Evolutionary conservation across 805 yeast species (phyloP), one percentile per base, ranked within the genome.

Genomic region (Blastobotrys terrestris): DNA sequence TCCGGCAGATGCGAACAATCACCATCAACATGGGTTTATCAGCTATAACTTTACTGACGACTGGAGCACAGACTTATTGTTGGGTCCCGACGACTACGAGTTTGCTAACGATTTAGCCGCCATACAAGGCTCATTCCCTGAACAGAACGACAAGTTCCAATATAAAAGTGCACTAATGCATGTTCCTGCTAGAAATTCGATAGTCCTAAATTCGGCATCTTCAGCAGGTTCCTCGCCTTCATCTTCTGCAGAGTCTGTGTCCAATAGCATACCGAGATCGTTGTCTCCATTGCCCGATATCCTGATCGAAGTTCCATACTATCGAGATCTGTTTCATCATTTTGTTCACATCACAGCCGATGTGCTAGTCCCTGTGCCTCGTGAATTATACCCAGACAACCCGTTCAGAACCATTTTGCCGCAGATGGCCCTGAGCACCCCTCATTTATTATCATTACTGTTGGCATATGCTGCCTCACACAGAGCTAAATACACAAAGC

Each of bases 401-500:
- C 95, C 95, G 0, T 85, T 85, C 68, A 76, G 77, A 55, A 75
- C 75, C 11, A 69, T 84, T 5, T 66, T 87, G 11, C 92, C 94
- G 0, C 78, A 77, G 58, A 73, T 86, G 76, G 89, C 92, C 0
- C 70, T 82, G 53, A 78, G 80, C 3, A 77, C 85, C 0, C 70
- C 73, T n/a, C 73, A 72, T 3, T 64, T 85, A 14, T 65, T 84
- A 57, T 75, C 86, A 1, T 70, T 85, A 1, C 55, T 85, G 13
- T 65, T 85, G 26, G 80, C 81, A 1, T 76, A 76, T 58, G 77
- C 79, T 3, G 69, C 77, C 0, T 63, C 72, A 2, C 81, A 78
- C 58, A 53, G 60, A 11, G 56, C 65, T 3, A 48, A 50, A 39
- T 44, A 48, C 8, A 39, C 55, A 16, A 50, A 53, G 11, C 55